Percentiles rank a stretch among this genome's conserved stretches.
These are phyloP conservation scores for Fraxinus sp. DNA, from an alignment of 305 asterid species.

Conservation along the genomic window DNA sequence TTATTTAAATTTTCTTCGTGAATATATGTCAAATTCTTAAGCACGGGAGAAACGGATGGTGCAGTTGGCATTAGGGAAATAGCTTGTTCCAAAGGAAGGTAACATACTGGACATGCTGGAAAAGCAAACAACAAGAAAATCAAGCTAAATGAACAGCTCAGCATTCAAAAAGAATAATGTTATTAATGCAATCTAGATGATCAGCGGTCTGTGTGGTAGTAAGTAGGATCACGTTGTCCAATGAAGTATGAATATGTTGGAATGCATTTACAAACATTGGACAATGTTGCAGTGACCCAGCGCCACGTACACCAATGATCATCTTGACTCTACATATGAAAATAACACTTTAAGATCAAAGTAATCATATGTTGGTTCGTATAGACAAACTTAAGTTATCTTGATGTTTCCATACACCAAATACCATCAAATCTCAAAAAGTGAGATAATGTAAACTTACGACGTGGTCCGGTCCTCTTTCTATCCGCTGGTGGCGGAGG, in stretches of 20 bases:
- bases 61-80: slow-evolving; percentile 64
- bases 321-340: neutral
- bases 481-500: slow-evolving; percentile 89
- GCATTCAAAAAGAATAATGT: neutral
- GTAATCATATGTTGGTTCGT: neutral
- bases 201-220: neutral
- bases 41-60: slow-evolving; percentile 68
- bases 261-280: neutral
- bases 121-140: slow-evolving; percentile 21
- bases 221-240: neutral
- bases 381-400: neutral
- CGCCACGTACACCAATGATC: neutral
- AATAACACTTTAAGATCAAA: neutral
- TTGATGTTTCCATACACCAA: neutral
- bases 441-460: slow-evolving; percentile 44
- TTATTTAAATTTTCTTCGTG: slow-evolving; percentile 57
- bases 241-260: neutral
- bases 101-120: slow-evolving; percentile 88
- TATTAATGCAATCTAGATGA: neutral
- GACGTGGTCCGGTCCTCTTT: slow-evolving; percentile 83
- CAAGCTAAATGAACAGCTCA: slow-evolving; percentile 11
- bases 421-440: neutral
- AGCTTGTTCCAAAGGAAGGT: slow-evolving; percentile 77
- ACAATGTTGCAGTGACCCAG: neutral
- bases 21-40: slow-evolving; percentile 55